Evolutionary conservation across 495 filamentous ascomycete genomes (phyloP).

Genomic region (Talaromyces borbonicus): DNA sequence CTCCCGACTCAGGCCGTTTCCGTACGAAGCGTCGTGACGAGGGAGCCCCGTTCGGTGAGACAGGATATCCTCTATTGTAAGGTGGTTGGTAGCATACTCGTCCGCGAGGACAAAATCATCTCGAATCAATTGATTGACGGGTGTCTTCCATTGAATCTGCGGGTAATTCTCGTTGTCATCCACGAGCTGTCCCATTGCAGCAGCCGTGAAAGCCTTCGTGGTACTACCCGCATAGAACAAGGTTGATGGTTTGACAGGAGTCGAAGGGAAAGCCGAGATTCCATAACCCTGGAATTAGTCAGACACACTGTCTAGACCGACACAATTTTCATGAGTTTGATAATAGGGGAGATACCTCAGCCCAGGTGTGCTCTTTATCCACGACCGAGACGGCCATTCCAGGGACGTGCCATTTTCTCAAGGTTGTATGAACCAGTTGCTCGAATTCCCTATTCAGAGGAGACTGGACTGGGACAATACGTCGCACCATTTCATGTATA

Average conservation of each 20-base stretch:
- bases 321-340: neutral
- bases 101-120: slow-evolving; percentile 41
- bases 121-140: slow-evolving; percentile 34
- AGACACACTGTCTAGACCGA: neutral
- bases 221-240: slow-evolving; percentile 35
- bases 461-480: neutral
- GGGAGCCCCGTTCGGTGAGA: slow-evolving; percentile 43
- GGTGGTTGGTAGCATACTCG: slow-evolving; percentile 27
- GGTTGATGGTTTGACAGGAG: slow-evolving; percentile 29
- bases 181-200: slow-evolving; percentile 33
- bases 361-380: slow-evolving; percentile 23
- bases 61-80: slow-evolving; percentile 42
- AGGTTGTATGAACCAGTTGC: neutral
- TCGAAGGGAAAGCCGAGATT: slow-evolving; percentile 23
- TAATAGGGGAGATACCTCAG: slow-evolving; percentile 4
- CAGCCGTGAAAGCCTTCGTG: slow-evolving; percentile 46
- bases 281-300: slow-evolving; percentile 37
- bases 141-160: slow-evolving; percentile 36
- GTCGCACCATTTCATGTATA: neutral
- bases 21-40: slow-evolving; percentile 25
- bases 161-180: slow-evolving; percentile 17
- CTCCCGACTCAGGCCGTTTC: neutral
- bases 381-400: slow-evolving; percentile 37
- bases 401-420: slow-evolving; percentile 22
- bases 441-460: neutral